Conservation (phyloP, 2,329 filamentous ascomycete genomes). For the Dothideomycetes sp. region DNA sequence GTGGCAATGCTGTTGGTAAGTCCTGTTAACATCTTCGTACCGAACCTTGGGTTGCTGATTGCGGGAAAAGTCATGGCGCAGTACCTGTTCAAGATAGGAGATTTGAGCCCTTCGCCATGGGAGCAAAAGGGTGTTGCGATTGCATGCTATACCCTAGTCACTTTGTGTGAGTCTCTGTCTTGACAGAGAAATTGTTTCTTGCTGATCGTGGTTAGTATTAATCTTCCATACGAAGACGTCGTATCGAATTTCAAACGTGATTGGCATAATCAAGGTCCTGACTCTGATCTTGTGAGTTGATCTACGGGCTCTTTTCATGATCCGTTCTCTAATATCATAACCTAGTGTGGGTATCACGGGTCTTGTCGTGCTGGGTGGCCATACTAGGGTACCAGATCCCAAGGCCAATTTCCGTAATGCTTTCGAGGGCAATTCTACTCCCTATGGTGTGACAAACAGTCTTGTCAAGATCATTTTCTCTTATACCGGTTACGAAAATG, state of each 20-base stretch:
- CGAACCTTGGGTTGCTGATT: slow-evolving; percentile 18
- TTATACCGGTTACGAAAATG: slow-evolving; percentile 51
- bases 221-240: slow-evolving; percentile 50
- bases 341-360: slow-evolving; percentile 35
- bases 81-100: slow-evolving; percentile 53
- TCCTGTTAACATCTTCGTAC: slow-evolving; percentile 19
- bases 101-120: slow-evolving; percentile 47
- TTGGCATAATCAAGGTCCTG: slow-evolving; percentile 51
- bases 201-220: slow-evolving; percentile 28
- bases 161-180: slow-evolving; percentile 40
- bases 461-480: slow-evolving; percentile 42
- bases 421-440: slow-evolving; percentile 41
- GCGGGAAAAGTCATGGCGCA: slow-evolving; percentile 42
- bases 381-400: slow-evolving; percentile 43
- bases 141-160: slow-evolving; percentile 52
- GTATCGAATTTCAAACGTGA: slow-evolving; percentile 45
- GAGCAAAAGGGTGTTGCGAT: slow-evolving; percentile 58
- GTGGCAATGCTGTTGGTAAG: slow-evolving; percentile 52
- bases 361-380: slow-evolving; percentile 52
- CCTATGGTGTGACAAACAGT: slow-evolving; percentile 48
- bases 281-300: slow-evolving; percentile 49
- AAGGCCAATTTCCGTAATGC: slow-evolving; percentile 46
- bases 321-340: neutral
- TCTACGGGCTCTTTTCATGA: neutral
- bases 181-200: too few relatives aligned